Evolutionary conservation across 208 protist species (phyloP).

Genomic region (Leishmania tropica): DNA sequence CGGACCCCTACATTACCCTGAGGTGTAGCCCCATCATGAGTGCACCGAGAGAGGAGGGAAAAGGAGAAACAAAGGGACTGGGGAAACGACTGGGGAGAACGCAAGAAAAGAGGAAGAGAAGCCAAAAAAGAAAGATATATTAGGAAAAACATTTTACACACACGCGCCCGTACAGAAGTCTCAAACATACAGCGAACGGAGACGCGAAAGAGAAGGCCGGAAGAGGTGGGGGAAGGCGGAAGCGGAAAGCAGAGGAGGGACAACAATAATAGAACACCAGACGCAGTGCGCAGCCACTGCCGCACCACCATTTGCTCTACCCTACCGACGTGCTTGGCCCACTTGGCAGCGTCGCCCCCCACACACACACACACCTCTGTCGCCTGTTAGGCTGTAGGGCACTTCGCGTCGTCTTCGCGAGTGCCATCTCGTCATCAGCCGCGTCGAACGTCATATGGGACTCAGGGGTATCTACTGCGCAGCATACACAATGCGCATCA

Average conservation of each 20-base stretch:
- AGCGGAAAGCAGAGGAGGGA: background rate
- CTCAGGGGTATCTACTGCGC: background rate
- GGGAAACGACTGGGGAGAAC: no score
- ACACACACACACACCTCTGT: background rate
- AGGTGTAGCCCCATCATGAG: background rate
- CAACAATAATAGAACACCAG: background rate
- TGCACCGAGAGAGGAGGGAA: background rate
- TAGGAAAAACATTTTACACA: no score
- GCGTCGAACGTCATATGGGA: background rate
- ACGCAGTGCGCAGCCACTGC: background rate
- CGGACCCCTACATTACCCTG: background rate
- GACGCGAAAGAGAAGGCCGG: background rate
- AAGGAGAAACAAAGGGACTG: no score
- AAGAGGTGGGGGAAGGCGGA: background rate
- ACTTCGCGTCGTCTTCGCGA: background rate
- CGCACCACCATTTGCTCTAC: background rate
- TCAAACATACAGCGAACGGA: background rate
- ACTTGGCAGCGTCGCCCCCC: background rate
- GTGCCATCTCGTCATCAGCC: background rate
- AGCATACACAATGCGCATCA: background rate
- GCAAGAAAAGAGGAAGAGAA: no score
- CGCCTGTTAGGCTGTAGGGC: background rate
- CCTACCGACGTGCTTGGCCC: background rate
- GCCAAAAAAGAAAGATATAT: no score
- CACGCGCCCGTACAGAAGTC: no score